These are phyloP conservation scores for Sorghum bicolor DNA, from an alignment of 176 grass and related monocot species.

Conservation along the genomic window DNA sequence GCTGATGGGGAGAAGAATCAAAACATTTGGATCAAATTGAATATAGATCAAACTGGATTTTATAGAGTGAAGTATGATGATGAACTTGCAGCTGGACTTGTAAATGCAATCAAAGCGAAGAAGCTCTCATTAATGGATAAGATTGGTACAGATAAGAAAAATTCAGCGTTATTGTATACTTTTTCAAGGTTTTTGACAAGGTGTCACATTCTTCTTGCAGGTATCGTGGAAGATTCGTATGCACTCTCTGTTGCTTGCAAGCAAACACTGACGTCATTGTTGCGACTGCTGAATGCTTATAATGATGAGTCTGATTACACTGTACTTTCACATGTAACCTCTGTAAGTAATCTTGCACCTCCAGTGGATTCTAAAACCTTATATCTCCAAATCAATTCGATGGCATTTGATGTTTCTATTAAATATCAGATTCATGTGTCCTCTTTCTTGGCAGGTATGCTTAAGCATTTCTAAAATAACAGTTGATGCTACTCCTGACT, in stretches of 20 bases:
- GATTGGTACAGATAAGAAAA: slow-evolving; percentile 52
- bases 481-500: slow-evolving; percentile 65
- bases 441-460: slow-evolving; percentile 52
- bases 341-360: slow-evolving; percentile 53
- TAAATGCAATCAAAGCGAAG: slow-evolving; percentile 64
- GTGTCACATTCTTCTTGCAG: slow-evolving; percentile 38
- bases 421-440: background rate
- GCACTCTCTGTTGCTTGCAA: slow-evolving; percentile 75
- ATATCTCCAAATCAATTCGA: background rate
- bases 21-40: slow-evolving; percentile 81
- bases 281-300: slow-evolving; percentile 80
- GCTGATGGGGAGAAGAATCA: slow-evolving; percentile 21
- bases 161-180: background rate
- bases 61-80: slow-evolving; percentile 94
- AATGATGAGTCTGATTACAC: slow-evolving; percentile 71
- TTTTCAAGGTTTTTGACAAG: slow-evolving; percentile 1
- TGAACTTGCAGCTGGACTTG: slow-evolving; percentile 70
- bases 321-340: slow-evolving; percentile 75
- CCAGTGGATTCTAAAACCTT: slow-evolving; percentile 5
- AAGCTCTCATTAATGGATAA: slow-evolving; percentile 75
- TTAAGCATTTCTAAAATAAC: slow-evolving; percentile 57
- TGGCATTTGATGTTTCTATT: slow-evolving; percentile 4
- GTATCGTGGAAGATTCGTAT: slow-evolving; percentile 78
- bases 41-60: slow-evolving; percentile 83
- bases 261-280: slow-evolving; percentile 71